Percentiles rank a stretch among this genome's conserved stretches.
Evolutionary conservation across 2,329 filamentous ascomycete species (phyloP).

Genomic region (Colletotrichum cordylinicola): DNA sequence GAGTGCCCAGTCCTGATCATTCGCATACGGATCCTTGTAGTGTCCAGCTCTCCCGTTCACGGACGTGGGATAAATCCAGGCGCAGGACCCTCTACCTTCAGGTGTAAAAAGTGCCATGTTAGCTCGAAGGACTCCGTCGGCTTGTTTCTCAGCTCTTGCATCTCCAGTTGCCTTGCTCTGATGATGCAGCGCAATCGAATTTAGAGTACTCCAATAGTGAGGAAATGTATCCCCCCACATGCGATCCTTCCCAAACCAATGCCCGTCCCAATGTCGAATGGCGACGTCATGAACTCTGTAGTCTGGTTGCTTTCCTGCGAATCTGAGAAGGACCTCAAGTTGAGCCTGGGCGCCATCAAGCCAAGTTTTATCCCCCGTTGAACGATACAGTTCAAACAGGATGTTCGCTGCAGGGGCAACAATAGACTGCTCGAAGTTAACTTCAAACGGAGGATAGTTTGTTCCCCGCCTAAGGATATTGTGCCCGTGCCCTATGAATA

Average conservation of each 20-base stretch:
- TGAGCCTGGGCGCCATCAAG: constrained; percentile 31
- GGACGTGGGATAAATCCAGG: constrained; percentile 17
- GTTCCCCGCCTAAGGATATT: background rate
- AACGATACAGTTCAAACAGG: constrained; percentile 54
- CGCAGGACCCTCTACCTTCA: constrained; percentile 11
- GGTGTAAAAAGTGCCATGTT: constrained; percentile 14
- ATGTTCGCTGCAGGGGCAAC: constrained; percentile 19
- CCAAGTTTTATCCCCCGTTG: constrained; percentile 42
- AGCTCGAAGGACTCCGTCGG: background rate
- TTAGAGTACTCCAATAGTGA: constrained; percentile 22
- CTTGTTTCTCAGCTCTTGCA: background rate
- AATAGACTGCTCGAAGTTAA: constrained; percentile 22
- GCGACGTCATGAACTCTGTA: constrained; percentile 18
- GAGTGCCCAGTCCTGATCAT: constrained; percentile 19
- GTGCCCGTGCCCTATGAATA: background rate
- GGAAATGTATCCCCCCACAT: constrained; percentile 21
- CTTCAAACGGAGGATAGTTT: constrained; percentile 14
- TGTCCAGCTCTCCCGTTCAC: constrained; percentile 11
- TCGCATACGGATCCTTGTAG: constrained; percentile 18
- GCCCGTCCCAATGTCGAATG: constrained; percentile 18
- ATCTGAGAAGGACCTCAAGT: constrained; percentile 6
- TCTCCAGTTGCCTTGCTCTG: background rate
- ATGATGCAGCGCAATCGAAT: constrained; percentile 14
- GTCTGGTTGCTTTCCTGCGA: constrained; percentile 18
- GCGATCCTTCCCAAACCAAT: constrained; percentile 22